Evolutionary conservation across 2,329 filamentous ascomycete genomes (phyloP).

Genomic region (Hymenoscyphus occultus): DNA sequence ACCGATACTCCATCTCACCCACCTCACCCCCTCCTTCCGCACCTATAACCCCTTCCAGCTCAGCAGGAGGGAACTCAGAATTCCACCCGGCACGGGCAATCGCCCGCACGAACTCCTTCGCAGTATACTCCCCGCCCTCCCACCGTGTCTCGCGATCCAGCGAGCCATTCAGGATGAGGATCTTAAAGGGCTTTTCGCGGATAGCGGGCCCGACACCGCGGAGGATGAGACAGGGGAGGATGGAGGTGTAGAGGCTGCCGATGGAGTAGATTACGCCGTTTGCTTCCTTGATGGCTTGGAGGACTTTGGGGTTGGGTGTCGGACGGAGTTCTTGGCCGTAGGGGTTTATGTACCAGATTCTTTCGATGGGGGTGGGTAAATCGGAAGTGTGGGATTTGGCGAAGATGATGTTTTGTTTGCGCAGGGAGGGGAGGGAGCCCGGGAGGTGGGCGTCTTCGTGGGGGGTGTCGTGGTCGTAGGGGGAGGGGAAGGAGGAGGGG

Average conservation of each 20-base stretch:
- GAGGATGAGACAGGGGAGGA: constrained; percentile 79
- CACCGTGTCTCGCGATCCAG: constrained; percentile 86
- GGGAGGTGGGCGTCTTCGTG: constrained; percentile 80
- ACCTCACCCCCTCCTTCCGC: constrained; percentile 22
- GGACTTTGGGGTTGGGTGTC: constrained; percentile 74
- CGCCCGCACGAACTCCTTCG: constrained; percentile 77
- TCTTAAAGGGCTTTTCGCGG: constrained; percentile 53
- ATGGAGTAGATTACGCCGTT: constrained; percentile 84
- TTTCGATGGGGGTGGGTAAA: constrained; percentile 70
- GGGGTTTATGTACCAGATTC: constrained; percentile 97
- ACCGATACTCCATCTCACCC: constrained; percentile 49
- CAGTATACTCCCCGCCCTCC: constrained; percentile 57
- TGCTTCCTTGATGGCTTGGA: constrained; percentile 57
- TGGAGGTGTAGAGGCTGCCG: constrained; percentile 87
- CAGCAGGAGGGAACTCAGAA: constrained; percentile 12
- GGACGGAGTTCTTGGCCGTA: constrained; percentile 96
- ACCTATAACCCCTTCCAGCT: constrained; percentile 16
- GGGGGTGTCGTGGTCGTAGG: constrained; percentile 19
- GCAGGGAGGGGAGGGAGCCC: constrained; percentile 74
- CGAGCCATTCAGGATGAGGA: constrained; percentile 73
- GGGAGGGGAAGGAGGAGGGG: constrained; percentile 26
- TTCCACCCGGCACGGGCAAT: constrained; percentile 65
- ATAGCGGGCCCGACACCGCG: constrained; percentile 69
- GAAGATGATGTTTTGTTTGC: constrained; percentile 78
- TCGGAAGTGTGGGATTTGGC: constrained; percentile 74